Evolutionary conservation across 129 eudicot species (phyloP), one percentile per base, ranked within the genome.

Genomic region (Kitagawia praeruptora): DNA sequence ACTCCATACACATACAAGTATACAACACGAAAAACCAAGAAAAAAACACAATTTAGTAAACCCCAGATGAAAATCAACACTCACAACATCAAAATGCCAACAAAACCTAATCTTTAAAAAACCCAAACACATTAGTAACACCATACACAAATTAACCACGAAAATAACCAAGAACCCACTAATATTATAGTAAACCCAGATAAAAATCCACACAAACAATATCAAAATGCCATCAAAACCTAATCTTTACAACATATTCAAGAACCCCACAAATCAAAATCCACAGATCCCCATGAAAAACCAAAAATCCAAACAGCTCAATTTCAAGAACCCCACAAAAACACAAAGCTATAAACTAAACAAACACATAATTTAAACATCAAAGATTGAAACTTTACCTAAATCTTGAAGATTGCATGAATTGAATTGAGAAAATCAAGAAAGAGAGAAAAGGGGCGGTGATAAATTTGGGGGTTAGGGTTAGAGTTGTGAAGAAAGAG

Each of bases 241-340:
- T 9, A 61, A 61, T 61, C 69, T 61, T 61, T 61, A 25, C 5
- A 61, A n/a, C 4, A 61, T 61, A 0, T 61, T 25, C 34, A 61
- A 61, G 69, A 3, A 61, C 69, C 69, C 69, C 69, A 61, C 67
- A 58, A 58, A 58, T n/a, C 67, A 58, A 58, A 58, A n/a, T n/a
- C 6, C 69, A 61, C 66, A 61, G 69, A 61, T 61, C 69, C 31
- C 67, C 67, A 8, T 58, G 37, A 58, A 58, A 56, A 23, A 8
- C 8, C 13, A n/a, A 58, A 61, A 61, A 27, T 2, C 4, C 14
- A 61, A 61, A 25, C 31, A 61, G 34, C 69, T 25, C 69, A 9
- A 61, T 3, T n/a, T 61, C 11, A n/a, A 61, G 34, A 61, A 61
- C 34, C 34, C 69, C 5, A 8, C 15, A n/a, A 61, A 61, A 0